Evolutionary conservation across 202 grass and related monocot species (phyloP), one percentile per base, ranked within the genome.

Genomic region (Zizania palustris): DNA sequence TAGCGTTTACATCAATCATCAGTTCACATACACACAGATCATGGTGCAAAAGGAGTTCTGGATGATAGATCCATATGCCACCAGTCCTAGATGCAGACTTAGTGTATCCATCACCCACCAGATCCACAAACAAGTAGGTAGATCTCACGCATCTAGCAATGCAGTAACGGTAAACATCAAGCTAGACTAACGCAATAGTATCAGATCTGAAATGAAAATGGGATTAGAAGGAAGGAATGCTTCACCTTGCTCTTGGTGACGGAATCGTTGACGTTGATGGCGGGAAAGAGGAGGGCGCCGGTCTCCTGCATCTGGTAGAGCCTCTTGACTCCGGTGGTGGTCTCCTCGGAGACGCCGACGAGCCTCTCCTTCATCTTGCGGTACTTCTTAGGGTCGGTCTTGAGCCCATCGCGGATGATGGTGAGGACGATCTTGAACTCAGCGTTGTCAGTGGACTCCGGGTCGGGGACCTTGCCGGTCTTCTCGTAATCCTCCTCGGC

Each of bases 231-330:
- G 8, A 51, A 64, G 63, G 34, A 11, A 19, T 37, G 41, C 1
- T 5, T 34, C 61, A 97, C 93, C 93, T 97, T 97, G 91, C 94
- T 97, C 86, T 97, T 97, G 72, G 94, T 97, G 82, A 97, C 94
- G 45, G 94, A 93, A 58, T 97, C 94, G 33, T 97, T 97, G 74
- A 97, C 94, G 75, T 97, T 97, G 48, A 97, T 97, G 39, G 94
- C 94, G 5, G 94, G 90, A 82, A 97, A 97, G 45, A 93, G 94
- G 16, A 97, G 86, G 0, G 86, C 45, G 42, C 91, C 91, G 14
- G 84, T 84, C 34, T 83, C 88, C 79, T 97, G 86, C 94, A 97
- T 97, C 86, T 97, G 94, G 84, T 97, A 97, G 67, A 97, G 82
- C 88, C 94, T 89, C 88, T 97, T 93, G 75, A 97, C 91, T 6